These are phyloP conservation scores for Coemansia sp. DNA, from an alignment of 192 early-diverging fungal genomes.

Conservation along the genomic window DNA sequence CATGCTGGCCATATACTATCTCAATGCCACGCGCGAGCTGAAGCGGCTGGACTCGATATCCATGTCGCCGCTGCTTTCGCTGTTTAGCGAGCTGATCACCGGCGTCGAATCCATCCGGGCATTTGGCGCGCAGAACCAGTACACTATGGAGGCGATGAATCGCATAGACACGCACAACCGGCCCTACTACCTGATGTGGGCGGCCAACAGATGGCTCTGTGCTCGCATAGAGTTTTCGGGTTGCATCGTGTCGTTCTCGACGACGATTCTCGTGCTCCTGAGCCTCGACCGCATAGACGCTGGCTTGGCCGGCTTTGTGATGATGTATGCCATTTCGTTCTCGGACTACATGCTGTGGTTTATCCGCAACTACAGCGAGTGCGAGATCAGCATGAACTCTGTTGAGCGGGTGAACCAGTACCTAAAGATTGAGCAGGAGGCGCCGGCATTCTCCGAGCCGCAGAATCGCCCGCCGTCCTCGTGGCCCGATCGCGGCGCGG, in stretches of 20 bases:
- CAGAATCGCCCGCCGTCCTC: slow-evolving; percentile 50
- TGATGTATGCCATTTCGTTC: slow-evolving; percentile 85
- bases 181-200: slow-evolving; percentile 84
- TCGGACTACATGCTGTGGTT: slow-evolving; percentile 78
- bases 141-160: slow-evolving; percentile 60
- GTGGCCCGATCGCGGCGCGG: slow-evolving; percentile 69
- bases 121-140: slow-evolving; percentile 73
- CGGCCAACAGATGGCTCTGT: slow-evolving; percentile 87
- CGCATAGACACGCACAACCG: slow-evolving; percentile 78
- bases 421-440: slow-evolving; percentile 76
- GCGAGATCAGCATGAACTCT: slow-evolving; percentile 86
- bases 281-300: slow-evolving; percentile 63
- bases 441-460: slow-evolving; percentile 20
- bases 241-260: slow-evolving; percentile 69
- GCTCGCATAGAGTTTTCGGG: slow-evolving; percentile 78
- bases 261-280: slow-evolving; percentile 64
- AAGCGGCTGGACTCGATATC: slow-evolving; percentile 83
- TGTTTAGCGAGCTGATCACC: slow-evolving; percentile 76
- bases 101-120: slow-evolving; percentile 83
- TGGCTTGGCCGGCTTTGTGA: slow-evolving; percentile 81
- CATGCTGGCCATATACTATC: slow-evolving; percentile 66
- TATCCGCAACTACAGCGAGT: slow-evolving; percentile 72
- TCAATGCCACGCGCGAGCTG: slow-evolving; percentile 78
- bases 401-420: slow-evolving; percentile 90
- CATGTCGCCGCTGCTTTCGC: slow-evolving; percentile 71